These are phyloP conservation scores for Trichomonascus vanleenenianus DNA, from an alignment of 805 yeast genomes.

Conservation along the genomic window DNA sequence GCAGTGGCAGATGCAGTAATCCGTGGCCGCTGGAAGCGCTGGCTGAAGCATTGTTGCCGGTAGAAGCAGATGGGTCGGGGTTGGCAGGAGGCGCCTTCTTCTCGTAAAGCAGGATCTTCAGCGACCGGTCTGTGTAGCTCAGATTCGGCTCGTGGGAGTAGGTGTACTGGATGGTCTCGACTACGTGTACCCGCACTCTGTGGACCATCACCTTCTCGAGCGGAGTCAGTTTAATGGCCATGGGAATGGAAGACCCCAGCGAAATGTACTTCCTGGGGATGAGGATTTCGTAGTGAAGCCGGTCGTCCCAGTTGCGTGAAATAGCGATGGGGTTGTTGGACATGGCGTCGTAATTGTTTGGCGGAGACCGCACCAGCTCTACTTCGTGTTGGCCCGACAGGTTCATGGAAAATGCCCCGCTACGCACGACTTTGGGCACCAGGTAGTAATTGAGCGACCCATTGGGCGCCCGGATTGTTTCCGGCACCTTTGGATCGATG, in stretches of 20 bases:
- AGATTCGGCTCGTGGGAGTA: conserved; percentile 83
- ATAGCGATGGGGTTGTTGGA: conserved; percentile 93
- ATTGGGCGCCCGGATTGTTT: conserved; percentile 66
- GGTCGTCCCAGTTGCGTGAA: conserved; percentile 87
- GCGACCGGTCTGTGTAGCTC: conserved; percentile 38
- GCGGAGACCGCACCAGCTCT: conserved; percentile 64
- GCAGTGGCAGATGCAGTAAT: not conserved
- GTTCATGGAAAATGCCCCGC: conserved; percentile 81
- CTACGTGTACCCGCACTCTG: conserved; percentile 72
- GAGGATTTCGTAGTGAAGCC: conserved; percentile 79
- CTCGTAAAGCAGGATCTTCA: conserved; percentile 51
- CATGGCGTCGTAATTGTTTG: conserved; percentile 51
- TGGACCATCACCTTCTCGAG: conserved; percentile 83
- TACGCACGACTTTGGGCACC: conserved; percentile 64
- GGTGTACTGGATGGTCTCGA: conserved; percentile 86
- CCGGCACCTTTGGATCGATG: conserved; percentile 74
- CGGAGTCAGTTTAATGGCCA: conserved; percentile 78
- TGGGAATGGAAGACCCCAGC: conserved; percentile 74
- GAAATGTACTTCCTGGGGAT: conserved; percentile 85
- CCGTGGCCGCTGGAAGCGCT: not conserved
- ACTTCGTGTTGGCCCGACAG: conserved; percentile 57
- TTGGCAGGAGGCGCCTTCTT: conserved; percentile 33
- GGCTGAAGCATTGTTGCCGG: not conserved
- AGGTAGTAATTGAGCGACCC: conserved; percentile 69
- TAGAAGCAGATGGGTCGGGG: too few relatives aligned